These are phyloP conservation scores for Omphalotus olearius DNA, from an alignment of 1,284 basidiomycete genomes.

Conservation along the genomic window DNA sequence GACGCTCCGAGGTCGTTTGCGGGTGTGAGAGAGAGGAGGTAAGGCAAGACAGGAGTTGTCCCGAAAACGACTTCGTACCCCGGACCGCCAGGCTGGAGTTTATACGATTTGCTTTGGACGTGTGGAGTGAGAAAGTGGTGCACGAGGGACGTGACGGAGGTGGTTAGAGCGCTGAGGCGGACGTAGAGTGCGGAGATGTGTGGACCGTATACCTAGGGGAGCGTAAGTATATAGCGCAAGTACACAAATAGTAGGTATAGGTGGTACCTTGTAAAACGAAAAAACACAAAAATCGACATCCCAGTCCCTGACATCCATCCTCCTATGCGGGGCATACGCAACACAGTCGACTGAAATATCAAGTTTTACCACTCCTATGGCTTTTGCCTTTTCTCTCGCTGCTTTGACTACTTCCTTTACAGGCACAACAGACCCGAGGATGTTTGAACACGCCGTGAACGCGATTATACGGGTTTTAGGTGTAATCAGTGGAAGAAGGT, in stretches of 20 bases:
- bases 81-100: slow-evolving; percentile 68
- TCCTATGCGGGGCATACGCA: slow-evolving; percentile 73
- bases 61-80: slow-evolving; percentile 55
- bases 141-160: slow-evolving; percentile 51
- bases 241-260: not conserved
- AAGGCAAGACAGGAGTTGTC: slow-evolving; percentile 56
- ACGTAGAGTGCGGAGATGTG: slow-evolving; percentile 69
- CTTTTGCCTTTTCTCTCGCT: slow-evolving; percentile 44
- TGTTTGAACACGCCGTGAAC: slow-evolving; percentile 73
- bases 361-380: slow-evolving; percentile 55
- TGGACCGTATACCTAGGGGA: slow-evolving; percentile 63
- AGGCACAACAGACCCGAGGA: slow-evolving; percentile 65
- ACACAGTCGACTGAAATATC: slow-evolving; percentile 74
- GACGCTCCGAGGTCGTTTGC: slow-evolving; percentile 32
- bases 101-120: slow-evolving; percentile 46
- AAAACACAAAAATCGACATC: slow-evolving; percentile 73
- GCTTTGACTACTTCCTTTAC: slow-evolving; percentile 54
- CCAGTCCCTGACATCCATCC: slow-evolving; percentile 69
- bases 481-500: slow-evolving; percentile 60
- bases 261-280: slow-evolving; percentile 68
- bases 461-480: slow-evolving; percentile 68
- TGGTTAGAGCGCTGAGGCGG: slow-evolving; percentile 37
- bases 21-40: slow-evolving; percentile 58
- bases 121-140: slow-evolving; percentile 61
- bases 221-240: not conserved